Evolutionary conservation across 371 early-diverging fungal genomes (phyloP), one percentile per base, ranked within the genome.

Genomic region (Apophysomyces sp.): DNA sequence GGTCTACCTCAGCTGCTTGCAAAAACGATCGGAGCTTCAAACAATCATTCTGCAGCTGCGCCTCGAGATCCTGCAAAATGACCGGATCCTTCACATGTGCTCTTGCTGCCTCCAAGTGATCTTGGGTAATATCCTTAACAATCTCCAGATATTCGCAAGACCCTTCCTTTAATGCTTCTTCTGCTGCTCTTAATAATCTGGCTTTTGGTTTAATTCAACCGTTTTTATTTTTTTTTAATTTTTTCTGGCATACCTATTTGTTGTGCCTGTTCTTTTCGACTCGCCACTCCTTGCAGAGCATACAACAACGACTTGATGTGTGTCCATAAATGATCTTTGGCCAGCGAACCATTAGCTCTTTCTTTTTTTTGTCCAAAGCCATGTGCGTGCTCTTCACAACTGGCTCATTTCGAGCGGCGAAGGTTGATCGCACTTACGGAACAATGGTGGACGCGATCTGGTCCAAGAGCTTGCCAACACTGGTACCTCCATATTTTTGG

Each of bases 401-500:
- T 57, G 57, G 26, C 37, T 26, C 57, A 57, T 26, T 29, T n/a
- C 12, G 24, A 29, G 40, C 24, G 39, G 29, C 32, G n/a, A 21
- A 44, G 49, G 49, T 44, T 21, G 49, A 41, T 31, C 27, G 27
- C 32, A 60, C 74, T 68, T 81, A 87, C 84, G 77, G 80, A 21
- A 87, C 77, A 62, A 89, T 86, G 52, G 67, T 77, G 36, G 73
- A 72, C 9, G 84, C 78, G 56, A 89, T 87, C 40, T 68, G 73
- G 13, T 82, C 76, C 21, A 85, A 56, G 63, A 89, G 92, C 76
- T 94, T 94, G 59, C 94, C 93, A 51, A 94, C 86, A 65, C 91
- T 92, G 31, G 94, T 94, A 39, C 94, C 94, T 55, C 94, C 94
- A 77, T 91, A 94, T 78, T 94, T 94, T 66, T 91, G 89, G 28